phyloP scores from a whole-genome alignment of 352 stramenopile genomes.

The Thalassiosira exigua region DNA sequence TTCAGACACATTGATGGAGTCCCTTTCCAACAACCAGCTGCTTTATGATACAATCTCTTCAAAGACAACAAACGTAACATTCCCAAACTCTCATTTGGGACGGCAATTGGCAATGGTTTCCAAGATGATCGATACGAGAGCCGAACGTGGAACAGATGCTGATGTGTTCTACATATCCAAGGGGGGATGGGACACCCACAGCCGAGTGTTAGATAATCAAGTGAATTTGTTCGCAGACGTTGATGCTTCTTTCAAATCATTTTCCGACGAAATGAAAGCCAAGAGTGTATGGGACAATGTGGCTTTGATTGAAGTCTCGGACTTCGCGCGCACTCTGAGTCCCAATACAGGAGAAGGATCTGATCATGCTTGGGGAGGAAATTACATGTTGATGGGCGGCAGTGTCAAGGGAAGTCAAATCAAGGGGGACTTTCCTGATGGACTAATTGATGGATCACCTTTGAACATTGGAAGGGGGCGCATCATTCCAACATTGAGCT shows the following conservation, averaged over 20 bases:
- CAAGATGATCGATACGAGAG: slow-evolving; percentile 68
- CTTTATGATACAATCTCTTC: slow-evolving; percentile 49
- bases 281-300: slow-evolving; percentile 69
- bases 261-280: slow-evolving; percentile 70
- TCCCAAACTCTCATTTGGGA: slow-evolving; percentile 53
- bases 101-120: slow-evolving; percentile 68
- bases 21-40: slow-evolving; percentile 48
- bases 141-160: slow-evolving; percentile 52
- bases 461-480: slow-evolving; percentile 70
- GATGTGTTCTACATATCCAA: slow-evolving; percentile 71
- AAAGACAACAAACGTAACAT: slow-evolving; percentile 36
- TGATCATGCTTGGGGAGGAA: slow-evolving; percentile 79
- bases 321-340: slow-evolving; percentile 82
- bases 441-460: slow-evolving; percentile 58
- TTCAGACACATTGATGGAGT: slow-evolving; percentile 47
- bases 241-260: slow-evolving; percentile 64
- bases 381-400: slow-evolving; percentile 76
- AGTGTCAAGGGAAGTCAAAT: slow-evolving; percentile 72
- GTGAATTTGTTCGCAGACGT: slow-evolving; percentile 56
- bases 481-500: slow-evolving; percentile 76
- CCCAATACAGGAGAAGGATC: slow-evolving; percentile 66
- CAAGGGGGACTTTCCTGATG: slow-evolving; percentile 69
- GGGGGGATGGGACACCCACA: slow-evolving; percentile 75
- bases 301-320: slow-evolving; percentile 62
- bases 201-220: slow-evolving; percentile 30